These are phyloP conservation scores for barrel medic (Medicago truncatula) DNA, from an alignment of 306 rosid genomes.

Conservation along the genomic window DNA sequence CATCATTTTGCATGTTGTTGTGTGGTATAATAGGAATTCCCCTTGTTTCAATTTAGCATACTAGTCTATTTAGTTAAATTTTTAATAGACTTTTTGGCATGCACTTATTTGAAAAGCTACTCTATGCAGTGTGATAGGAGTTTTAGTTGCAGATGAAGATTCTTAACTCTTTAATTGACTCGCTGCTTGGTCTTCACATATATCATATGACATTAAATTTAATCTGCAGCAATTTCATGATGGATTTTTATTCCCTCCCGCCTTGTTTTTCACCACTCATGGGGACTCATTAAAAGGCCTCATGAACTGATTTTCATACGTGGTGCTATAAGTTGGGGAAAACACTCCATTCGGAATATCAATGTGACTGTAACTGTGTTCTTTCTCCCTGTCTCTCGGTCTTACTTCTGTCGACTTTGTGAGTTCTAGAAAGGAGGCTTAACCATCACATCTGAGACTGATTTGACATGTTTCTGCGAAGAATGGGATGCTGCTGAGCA, in stretches of 20 bases:
- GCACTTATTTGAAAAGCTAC: slow-evolving; percentile 33
- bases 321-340: slow-evolving; percentile 54
- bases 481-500: slow-evolving; percentile 76
- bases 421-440: slow-evolving; percentile 76
- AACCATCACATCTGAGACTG: slow-evolving; percentile 78
- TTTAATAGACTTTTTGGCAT: slow-evolving; percentile 1
- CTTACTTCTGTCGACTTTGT: slow-evolving; percentile 48
- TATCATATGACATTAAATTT: background rate
- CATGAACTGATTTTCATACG: slow-evolving; percentile 87
- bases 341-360: background rate
- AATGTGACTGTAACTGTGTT: background rate
- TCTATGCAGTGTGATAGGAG: slow-evolving; percentile 34
- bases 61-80: slow-evolving; percentile 25
- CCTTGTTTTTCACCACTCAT: slow-evolving; percentile 64
- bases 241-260: slow-evolving; percentile 14
- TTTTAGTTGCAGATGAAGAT: slow-evolving; percentile 21
- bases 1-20: slow-evolving; percentile 18
- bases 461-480: slow-evolving; percentile 90
- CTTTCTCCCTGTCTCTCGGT: slow-evolving; percentile 1
- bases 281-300: slow-evolving; percentile 78
- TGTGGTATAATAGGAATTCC: background rate
- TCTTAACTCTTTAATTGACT: slow-evolving; percentile 32
- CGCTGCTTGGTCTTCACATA: slow-evolving; percentile 5
- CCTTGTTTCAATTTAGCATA: background rate
- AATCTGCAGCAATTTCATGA: slow-evolving; percentile 30